Evolutionary conservation across 1,284 basidiomycete genomes (phyloP).

Genomic region (Pseudozyma sp.): DNA sequence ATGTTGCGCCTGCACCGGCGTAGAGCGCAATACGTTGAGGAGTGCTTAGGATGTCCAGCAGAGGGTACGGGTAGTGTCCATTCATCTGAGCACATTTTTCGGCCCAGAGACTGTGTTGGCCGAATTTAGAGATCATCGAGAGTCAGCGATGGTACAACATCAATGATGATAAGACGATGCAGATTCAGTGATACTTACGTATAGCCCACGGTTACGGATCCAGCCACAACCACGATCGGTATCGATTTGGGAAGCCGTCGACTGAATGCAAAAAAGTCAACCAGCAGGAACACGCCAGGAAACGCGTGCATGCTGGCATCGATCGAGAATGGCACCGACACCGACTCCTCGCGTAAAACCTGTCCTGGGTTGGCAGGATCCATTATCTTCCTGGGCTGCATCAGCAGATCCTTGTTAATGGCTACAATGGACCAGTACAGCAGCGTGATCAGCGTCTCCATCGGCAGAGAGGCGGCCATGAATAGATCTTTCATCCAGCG

Average conservation of each 20-base stretch:
- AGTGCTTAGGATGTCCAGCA: slow-evolving; percentile 39
- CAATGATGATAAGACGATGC: too few relatives aligned
- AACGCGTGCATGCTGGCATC: slow-evolving; percentile 57
- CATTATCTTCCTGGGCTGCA: slow-evolving; percentile 38
- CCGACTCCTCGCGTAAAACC: slow-evolving; percentile 38
- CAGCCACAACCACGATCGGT: slow-evolving; percentile 7
- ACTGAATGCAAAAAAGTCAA: slow-evolving; percentile 42
- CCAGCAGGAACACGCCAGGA: slow-evolving; percentile 52
- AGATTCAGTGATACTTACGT: slow-evolving; percentile 9
- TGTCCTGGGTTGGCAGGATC: slow-evolving; percentile 55
- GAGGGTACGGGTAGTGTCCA: slow-evolving; percentile 51
- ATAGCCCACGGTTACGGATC: slow-evolving; percentile 14
- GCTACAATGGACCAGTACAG: slow-evolving; percentile 55
- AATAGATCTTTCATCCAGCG: slow-evolving; percentile 32
- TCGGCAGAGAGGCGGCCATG: slow-evolving; percentile 38
- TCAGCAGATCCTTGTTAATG: slow-evolving; percentile 46
- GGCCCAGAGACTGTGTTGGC: slow-evolving; percentile 38
- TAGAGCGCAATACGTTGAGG: slow-evolving; percentile 35
- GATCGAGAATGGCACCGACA: slow-evolving; percentile 41
- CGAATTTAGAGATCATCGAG: neutral
- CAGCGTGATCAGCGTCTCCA: slow-evolving; percentile 49
- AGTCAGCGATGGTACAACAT: too few relatives aligned
- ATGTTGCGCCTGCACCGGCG: slow-evolving; percentile 9
- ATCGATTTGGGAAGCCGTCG: slow-evolving; percentile 25
- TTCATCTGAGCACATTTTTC: slow-evolving; percentile 52